These are phyloP conservation scores for Plasmodium blacklocki DNA, from an alignment of 169 alveolate species.

Conservation along the genomic window DNA sequence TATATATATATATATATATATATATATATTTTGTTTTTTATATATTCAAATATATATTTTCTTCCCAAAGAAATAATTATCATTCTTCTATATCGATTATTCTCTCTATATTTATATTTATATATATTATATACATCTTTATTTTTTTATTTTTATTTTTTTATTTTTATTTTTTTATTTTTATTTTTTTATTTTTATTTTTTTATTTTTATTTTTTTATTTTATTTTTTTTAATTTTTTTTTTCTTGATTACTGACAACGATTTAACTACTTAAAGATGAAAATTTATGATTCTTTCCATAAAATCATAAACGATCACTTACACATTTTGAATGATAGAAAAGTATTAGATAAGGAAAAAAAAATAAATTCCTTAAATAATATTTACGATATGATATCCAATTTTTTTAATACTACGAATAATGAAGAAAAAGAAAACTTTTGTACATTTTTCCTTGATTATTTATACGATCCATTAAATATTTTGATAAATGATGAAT, in stretches of 20 bases:
- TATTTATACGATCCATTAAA: conserved; percentile 25
- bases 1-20: no score
- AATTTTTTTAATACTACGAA: conserved; percentile 41
- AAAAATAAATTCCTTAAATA: conserved; percentile 38
- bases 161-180: neutral
- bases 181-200: no score
- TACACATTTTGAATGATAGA: conserved; percentile 21
- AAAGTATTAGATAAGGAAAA: conserved; percentile 38
- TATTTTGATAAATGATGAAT: conserved; percentile 61
- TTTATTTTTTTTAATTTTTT: neutral
- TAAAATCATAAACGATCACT: neutral
- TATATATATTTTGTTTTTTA: no score
- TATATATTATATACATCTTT: neutral
- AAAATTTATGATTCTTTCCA: no score
- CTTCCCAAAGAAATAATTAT: no score
- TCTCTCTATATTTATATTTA: neutral
- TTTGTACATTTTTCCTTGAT: conserved; percentile 35
- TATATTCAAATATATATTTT: no score
- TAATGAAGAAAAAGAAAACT: conserved; percentile 30
- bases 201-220: no score
- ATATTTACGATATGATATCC: conserved; percentile 33
- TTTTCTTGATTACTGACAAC: conserved; percentile 3
- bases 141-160: neutral
- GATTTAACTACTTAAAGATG: neutral
- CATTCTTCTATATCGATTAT: neutral